Evolutionary conservation across 179 eudicot species (phyloP), one percentile per base, ranked within the genome.

Genomic region (Drosera spatulata): DNA sequence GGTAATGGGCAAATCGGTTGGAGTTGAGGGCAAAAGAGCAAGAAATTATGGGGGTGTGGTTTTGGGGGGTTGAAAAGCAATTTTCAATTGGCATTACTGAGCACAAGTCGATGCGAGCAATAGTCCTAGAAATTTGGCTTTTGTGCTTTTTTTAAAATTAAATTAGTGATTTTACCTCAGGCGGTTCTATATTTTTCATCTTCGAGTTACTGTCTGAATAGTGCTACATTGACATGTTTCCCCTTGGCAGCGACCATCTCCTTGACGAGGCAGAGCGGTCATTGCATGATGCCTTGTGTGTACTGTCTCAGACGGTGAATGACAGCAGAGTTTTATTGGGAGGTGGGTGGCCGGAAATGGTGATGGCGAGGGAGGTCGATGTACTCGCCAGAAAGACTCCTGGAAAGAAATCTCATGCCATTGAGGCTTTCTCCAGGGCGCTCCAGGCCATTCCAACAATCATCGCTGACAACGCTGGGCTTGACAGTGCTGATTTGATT

Each of bases 271-370:
- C 99, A 37, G 99, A 93, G 67, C 78, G 99, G 66, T 93, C 99
- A 60, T 70, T 93, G 69, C 99, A 93, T 46, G 99, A 93, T 69
- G 99, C 99, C 60, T 69, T 93, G 66, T 93, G 99, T 67, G 99
- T 93, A 54, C 75, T 93, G 62, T 89, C 99, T 51, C 99, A 93
- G 71, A 93, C 99, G 3, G 97, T 93, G 64, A 85, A 71, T 67
- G 99, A 93, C 75, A 86, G 85, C 67, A 75, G 99, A 80, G 99
- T 93, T 67, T 66, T 93, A 72, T 77, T 82, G 41, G 98, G 98
- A 40, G 98, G 98, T 69, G 98, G 98, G 54, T 91, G 98, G 98
- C 98, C 98, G 47, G 98, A 91, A 75, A 88, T 91, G 96, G 85
- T 88, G 57, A 91, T 91, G 98, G 82, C 87, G 7, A 91, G 86